A percentile compares a stretch with the other conserved stretches of the same genome.
phyloP scores from a whole-genome alignment of 306 rosid species.

The Prunus fruticosa region DNA sequence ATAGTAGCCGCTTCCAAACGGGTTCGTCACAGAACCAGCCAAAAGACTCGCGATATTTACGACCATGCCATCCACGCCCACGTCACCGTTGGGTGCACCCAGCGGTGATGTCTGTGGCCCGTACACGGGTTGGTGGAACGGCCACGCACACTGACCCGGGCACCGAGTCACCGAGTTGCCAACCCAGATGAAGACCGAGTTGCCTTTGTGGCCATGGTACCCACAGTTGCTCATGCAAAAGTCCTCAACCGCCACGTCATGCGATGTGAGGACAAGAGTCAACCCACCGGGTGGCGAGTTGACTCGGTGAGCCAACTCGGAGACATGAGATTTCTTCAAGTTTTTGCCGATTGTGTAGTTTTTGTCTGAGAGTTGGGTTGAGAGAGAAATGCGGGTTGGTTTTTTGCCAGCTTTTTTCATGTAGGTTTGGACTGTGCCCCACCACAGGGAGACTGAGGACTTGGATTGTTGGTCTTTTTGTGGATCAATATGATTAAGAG shows the following conservation, averaged over 20 bases:
- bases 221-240: slow-evolving; percentile 44
- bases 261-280: slow-evolving; percentile 27
- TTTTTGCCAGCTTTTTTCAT: slow-evolving; percentile 25
- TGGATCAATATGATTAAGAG: slow-evolving; percentile 6
- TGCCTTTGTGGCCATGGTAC: slow-evolving; percentile 5
- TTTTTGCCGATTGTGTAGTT: slow-evolving; percentile 29
- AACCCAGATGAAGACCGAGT: slow-evolving; percentile 27
- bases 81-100: slow-evolving; percentile 35
- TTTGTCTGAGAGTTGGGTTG: slow-evolving; percentile 17
- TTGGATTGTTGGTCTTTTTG: background rate
- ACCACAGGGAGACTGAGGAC: slow-evolving; percentile 30
- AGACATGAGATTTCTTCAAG: slow-evolving; percentile 15
- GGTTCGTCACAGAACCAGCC: slow-evolving; percentile 43
- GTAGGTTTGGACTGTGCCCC: slow-evolving; percentile 31
- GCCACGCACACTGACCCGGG: slow-evolving; percentile 41
- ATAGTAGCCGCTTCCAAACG: slow-evolving; percentile 13
- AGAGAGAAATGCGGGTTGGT: slow-evolving; percentile 3
- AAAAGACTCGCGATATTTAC: slow-evolving; percentile 37
- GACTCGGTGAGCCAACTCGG: slow-evolving; percentile 13
- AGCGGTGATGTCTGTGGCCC: slow-evolving; percentile 38
- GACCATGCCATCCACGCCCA: slow-evolving; percentile 40
- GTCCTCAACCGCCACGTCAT: slow-evolving; percentile 37
- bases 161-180: slow-evolving; percentile 40
- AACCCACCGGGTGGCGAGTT: slow-evolving; percentile 5
- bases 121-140: background rate